phyloP scores from a whole-genome alignment of 805 yeast species.

The Saturnispora saitoi region DNA sequence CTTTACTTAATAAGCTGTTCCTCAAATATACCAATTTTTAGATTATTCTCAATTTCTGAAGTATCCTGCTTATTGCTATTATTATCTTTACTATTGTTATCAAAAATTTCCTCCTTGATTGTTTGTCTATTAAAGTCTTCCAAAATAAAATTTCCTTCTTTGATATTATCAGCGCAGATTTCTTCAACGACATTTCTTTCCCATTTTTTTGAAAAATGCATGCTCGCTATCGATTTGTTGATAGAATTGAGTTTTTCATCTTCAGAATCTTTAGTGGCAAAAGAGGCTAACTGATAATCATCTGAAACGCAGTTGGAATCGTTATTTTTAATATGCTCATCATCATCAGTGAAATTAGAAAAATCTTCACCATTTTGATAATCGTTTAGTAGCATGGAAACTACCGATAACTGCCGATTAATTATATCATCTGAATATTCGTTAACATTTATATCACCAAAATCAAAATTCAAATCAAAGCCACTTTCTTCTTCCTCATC shows the following conservation, averaged over 20 bases:
- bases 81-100: too few species aligned
- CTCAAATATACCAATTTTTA: too few species aligned
- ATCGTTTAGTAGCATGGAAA: constrained; percentile 20
- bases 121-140: too few species aligned
- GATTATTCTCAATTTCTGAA: too few species aligned
- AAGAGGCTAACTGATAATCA: neutral
- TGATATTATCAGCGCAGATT: neutral
- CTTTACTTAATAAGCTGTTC: too few species aligned
- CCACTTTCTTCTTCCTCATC: neutral
- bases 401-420: constrained; percentile 15
- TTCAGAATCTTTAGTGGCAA: neutral
- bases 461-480: neutral
- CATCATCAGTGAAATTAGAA: constrained; percentile 1
- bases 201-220: too few species aligned
- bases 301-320: neutral
- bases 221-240: too few species aligned
- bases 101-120: too few species aligned
- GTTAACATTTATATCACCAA: neutral
- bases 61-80: too few species aligned
- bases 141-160: neutral
- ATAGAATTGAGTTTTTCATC: too few species aligned
- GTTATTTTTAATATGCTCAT: neutral
- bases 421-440: neutral
- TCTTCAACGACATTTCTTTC: neutral
- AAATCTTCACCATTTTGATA: constrained; percentile 8